Conservation (phyloP, 805 yeast species). For the Komagataella mondaviorum region DNA sequence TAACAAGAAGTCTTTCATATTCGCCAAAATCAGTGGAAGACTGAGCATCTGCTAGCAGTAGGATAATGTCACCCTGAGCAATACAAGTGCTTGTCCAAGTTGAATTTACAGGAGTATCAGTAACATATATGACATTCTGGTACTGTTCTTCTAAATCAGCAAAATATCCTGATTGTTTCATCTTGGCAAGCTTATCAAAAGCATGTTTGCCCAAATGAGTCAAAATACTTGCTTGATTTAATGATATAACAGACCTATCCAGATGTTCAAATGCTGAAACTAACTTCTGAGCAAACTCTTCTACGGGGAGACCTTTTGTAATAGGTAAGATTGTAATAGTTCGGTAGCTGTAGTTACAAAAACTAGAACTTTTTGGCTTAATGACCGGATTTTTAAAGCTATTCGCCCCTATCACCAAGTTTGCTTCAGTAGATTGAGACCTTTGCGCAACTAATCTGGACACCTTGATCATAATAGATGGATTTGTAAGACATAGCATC, state of each 20-base stretch:
- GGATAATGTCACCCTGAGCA: slow-evolving; percentile 90
- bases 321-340: slow-evolving; percentile 81
- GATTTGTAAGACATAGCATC: slow-evolving; percentile 68
- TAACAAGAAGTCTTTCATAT: slow-evolving; percentile 63
- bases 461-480: slow-evolving; percentile 82
- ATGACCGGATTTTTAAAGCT: background rate
- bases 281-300: slow-evolving; percentile 68
- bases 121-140: slow-evolving; percentile 80
- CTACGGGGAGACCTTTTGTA: slow-evolving; percentile 69
- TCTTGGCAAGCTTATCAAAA: slow-evolving; percentile 73
- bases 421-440: slow-evolving; percentile 2
- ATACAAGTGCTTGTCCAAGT: slow-evolving; percentile 90
- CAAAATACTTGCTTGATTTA: slow-evolving; percentile 75
- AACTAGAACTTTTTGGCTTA: background rate
- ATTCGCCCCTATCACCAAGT: background rate
- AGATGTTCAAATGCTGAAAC: slow-evolving; percentile 59
- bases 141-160: slow-evolving; percentile 84
- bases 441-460: slow-evolving; percentile 73
- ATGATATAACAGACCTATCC: slow-evolving; percentile 59
- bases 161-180: slow-evolving; percentile 80
- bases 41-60: slow-evolving; percentile 75
- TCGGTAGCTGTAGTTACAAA: slow-evolving; percentile 34
- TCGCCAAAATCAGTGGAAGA: slow-evolving; percentile 70
- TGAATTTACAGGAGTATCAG: slow-evolving; percentile 73
- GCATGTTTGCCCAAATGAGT: slow-evolving; percentile 83